Percentiles rank a stretch among this genome's conserved stretches.
Evolutionary conservation across 306 rosid species (phyloP).

Genomic region (Prunus davidiana): DNA sequence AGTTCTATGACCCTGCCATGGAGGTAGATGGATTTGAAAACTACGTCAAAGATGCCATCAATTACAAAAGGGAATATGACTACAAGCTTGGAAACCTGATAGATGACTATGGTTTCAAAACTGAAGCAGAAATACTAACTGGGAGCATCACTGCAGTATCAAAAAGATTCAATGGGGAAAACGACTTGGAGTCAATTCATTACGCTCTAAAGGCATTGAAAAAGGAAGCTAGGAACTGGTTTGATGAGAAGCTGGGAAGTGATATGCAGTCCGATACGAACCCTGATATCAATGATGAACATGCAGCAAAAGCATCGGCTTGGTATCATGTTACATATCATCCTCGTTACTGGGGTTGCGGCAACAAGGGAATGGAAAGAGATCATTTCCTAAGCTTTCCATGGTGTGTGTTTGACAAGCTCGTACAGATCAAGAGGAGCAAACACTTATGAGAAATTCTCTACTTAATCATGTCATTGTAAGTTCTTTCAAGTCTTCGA

Average conservation of each 20-base stretch:
- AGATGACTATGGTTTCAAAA: slow-evolving; percentile 64
- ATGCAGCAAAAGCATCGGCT: slow-evolving; percentile 47
- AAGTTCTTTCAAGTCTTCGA: too few relatives aligned
- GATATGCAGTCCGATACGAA: neutral
- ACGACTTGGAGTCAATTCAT: slow-evolving; percentile 51
- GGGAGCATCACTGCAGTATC: slow-evolving; percentile 52
- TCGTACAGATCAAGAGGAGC: slow-evolving; percentile 27
- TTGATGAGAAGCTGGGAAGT: slow-evolving; percentile 10
- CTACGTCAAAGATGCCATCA: slow-evolving; percentile 52
- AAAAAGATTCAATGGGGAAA: slow-evolving; percentile 41
- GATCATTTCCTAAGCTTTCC: slow-evolving; percentile 43
- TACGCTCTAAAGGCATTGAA: slow-evolving; percentile 43
- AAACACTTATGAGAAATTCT: neutral
- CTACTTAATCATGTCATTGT: neutral
- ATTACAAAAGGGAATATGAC: slow-evolving; percentile 56
- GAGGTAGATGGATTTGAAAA: slow-evolving; percentile 60
- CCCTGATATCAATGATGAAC: neutral
- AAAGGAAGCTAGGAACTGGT: slow-evolving; percentile 37
- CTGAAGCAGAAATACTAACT: slow-evolving; percentile 65
- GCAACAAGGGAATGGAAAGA: slow-evolving; percentile 25
- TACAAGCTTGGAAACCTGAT: slow-evolving; percentile 51
- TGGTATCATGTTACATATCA: slow-evolving; percentile 53
- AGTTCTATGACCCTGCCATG: slow-evolving; percentile 41
- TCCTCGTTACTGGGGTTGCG: slow-evolving; percentile 32
- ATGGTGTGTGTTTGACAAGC: slow-evolving; percentile 38